These are phyloP conservation scores for Blastobotrys elegans DNA, from an alignment of 1,139 yeast species.

Conservation along the genomic window DNA sequence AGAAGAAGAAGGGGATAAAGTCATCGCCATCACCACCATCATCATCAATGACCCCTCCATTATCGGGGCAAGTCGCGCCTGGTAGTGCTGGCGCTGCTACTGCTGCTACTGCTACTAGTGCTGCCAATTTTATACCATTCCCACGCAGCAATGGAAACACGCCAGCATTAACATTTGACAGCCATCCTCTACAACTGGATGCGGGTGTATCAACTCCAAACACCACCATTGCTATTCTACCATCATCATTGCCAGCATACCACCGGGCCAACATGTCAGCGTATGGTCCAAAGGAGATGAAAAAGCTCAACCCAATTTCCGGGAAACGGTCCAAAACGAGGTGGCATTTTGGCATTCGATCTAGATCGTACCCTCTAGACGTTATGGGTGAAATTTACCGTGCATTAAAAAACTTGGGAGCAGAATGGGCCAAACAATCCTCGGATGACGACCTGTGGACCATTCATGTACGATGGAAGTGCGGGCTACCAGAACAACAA, in stretches of 20 bases:
- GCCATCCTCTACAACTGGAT: conserved; percentile 27
- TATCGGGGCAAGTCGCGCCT: too few relatives aligned
- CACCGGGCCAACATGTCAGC: conserved; percentile 92
- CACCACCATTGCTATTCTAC: conserved; percentile 80
- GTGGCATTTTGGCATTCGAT: conserved; percentile 98
- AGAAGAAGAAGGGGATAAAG: conserved; percentile 8
- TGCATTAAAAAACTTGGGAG: conserved; percentile 88
- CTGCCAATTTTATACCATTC: conserved; percentile 1
- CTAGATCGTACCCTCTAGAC: conserved; percentile 92
- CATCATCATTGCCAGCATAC: conserved; percentile 89
- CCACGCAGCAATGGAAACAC: conserved; percentile 17
- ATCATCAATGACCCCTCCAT: conserved; percentile 7
- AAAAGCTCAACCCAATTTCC: conserved; percentile 67
- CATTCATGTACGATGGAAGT: conserved; percentile 92
- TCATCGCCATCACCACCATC: conserved; percentile 18
- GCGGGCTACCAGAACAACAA: conserved; percentile 45
- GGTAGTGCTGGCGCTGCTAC: background rate
- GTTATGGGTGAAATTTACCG: conserved; percentile 98
- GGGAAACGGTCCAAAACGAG: conserved; percentile 86
- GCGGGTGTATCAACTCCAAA: conserved; percentile 35
- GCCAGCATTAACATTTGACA: conserved; percentile 35
- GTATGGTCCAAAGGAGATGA: conserved; percentile 33
- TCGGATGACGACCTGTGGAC: conserved; percentile 98
- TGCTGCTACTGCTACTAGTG: background rate
- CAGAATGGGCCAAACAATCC: conserved; percentile 95